A percentile compares a stretch with the other conserved stretches of the same genome.
Conservation (phyloP, 169 alveolate species). For the Plasmodium knowlesi region DNA sequence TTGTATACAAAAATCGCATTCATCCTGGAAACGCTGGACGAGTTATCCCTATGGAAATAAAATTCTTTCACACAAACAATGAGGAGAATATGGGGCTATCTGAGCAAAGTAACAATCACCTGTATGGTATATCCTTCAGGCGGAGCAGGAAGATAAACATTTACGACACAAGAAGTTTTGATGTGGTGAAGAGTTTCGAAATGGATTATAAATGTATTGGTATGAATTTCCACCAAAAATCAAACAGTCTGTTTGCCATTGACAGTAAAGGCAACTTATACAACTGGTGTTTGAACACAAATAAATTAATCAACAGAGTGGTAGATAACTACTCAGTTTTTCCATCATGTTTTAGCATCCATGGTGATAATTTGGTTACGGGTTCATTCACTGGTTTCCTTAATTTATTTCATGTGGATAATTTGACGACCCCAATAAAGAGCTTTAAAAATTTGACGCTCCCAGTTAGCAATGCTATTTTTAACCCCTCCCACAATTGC, state of each 20-base stretch:
- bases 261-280: constrained; percentile 67
- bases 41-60: constrained; percentile 39
- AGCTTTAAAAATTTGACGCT: constrained; percentile 60
- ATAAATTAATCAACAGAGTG: constrained; percentile 26
- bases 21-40: not conserved
- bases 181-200: constrained; percentile 31
- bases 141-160: constrained; percentile 43
- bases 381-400: constrained; percentile 54
- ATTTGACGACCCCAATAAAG: constrained; percentile 40
- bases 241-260: constrained; percentile 53
- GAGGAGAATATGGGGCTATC: not conserved
- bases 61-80: constrained; percentile 12
- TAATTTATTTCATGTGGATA: constrained; percentile 50
- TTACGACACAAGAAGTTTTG: constrained; percentile 51
- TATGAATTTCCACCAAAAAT: constrained; percentile 59
- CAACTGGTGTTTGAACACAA: constrained; percentile 74
- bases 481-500: constrained; percentile 23
- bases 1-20: constrained; percentile 46
- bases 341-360: constrained; percentile 49
- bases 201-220: constrained; percentile 57
- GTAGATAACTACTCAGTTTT: constrained; percentile 68
- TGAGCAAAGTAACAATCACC: not conserved
- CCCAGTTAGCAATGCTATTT: constrained; percentile 19
- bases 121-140: constrained; percentile 32
- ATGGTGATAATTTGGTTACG: constrained; percentile 38